Conservation (phyloP, 176 grass and related monocot genomes). For the Oryza nivara region DNA sequence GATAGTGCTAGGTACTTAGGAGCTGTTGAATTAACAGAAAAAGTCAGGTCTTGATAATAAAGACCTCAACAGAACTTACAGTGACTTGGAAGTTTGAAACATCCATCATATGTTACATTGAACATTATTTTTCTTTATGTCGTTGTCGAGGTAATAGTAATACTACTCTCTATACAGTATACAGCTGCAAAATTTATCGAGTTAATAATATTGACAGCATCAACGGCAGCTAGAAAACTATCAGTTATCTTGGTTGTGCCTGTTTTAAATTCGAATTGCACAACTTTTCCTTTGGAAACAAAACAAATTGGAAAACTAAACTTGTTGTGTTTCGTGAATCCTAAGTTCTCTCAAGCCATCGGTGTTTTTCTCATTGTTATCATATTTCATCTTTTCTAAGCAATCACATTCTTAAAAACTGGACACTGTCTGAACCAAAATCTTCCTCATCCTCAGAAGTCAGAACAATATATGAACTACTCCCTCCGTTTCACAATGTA, state of each 20-base stretch:
- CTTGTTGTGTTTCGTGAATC: background rate
- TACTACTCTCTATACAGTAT: background rate
- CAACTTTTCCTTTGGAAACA: background rate
- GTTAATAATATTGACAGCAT: background rate
- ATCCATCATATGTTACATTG: background rate
- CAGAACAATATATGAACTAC: background rate
- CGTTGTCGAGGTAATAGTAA: background rate
- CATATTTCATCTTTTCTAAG: background rate
- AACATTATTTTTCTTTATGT: background rate
- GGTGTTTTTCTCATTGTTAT: background rate
- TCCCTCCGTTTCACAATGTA: too few species aligned
- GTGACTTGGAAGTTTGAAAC: conserved; percentile 18
- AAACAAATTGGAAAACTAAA: background rate
- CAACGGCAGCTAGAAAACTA: background rate
- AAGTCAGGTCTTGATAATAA: background rate
- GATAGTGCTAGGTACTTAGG: conserved; percentile 24
- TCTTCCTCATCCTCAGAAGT: background rate
- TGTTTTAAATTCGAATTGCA: background rate
- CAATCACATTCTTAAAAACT: background rate
- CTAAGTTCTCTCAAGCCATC: background rate
- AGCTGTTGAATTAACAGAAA: conserved; percentile 34
- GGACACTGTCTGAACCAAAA: background rate
- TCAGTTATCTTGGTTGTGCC: background rate
- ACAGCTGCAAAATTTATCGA: background rate
- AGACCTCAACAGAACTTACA: conserved; percentile 38